phyloP scores from a whole-genome alignment of 129 eudicot species.

The Flaveria sonorensis region DNA sequence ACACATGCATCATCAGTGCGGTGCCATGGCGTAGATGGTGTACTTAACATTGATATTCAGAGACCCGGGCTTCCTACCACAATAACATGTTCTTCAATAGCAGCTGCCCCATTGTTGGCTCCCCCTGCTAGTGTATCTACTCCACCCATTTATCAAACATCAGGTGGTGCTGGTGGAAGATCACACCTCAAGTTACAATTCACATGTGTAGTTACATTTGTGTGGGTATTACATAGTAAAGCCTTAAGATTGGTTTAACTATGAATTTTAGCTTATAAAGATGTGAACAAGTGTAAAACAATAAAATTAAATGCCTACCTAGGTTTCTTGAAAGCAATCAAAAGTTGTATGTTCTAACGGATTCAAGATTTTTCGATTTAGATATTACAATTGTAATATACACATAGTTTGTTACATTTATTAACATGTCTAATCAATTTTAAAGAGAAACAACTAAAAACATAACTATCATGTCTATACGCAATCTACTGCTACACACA shows the following conservation, averaged over 20 bases:
- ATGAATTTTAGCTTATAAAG: no score
- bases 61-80: slow-evolving; percentile 21
- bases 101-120: slow-evolving; percentile 9
- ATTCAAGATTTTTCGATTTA: no score
- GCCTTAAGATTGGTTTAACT: slow-evolving; percentile 9
- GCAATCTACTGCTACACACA: no score
- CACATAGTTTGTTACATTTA: no score
- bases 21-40: slow-evolving; percentile 79
- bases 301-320: no score
- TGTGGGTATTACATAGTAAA: slow-evolving; percentile 31
- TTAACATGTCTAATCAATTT: no score
- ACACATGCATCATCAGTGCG: slow-evolving; percentile 49
- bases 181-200: slow-evolving; percentile 18
- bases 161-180: slow-evolving; percentile 19
- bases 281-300: no score
- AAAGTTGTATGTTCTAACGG: no score
- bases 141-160: slow-evolving; percentile 26
- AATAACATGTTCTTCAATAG: slow-evolving; percentile 15
- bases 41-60: slow-evolving; percentile 30
- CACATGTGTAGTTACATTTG: slow-evolving; percentile 19
- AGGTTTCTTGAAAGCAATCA: no score
- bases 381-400: no score
- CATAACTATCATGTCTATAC: no score
- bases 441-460: no score
- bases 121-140: slow-evolving; percentile 10